Base-by-base conservation (phyloP, 73 alveolate genomes). In the Uronychia binucleata region DNA sequence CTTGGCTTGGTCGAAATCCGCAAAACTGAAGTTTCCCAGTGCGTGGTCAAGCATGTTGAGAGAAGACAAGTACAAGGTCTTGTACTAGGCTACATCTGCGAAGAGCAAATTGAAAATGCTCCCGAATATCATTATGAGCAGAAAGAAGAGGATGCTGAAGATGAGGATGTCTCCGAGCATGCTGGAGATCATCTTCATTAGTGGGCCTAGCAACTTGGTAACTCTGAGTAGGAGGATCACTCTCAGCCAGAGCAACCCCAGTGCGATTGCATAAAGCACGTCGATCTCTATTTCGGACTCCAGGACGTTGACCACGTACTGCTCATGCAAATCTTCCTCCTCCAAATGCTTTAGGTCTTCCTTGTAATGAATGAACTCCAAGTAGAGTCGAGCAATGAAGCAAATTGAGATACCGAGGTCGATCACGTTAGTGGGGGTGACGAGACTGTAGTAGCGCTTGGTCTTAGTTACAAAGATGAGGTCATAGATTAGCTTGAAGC, bases 181-280 rank as follows among this genome's bases (percentile, higher is more conserved):
- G 33, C 33, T 57, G n/a, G 60, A 28, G 13, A 82, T 82, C 89
- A 82, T 82, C 74, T 82, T 82, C 33, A 82, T 80, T 8, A 82
- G 80, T 14, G 89, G 89, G 30, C 89, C 89, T 0, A 82, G 74
- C 8, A 82, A 29, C 26, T 60, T 34, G 26, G 82, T n/a, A 32
- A 82, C 57, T 34, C 59, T 33, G 77, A 82, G 77, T 11, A 74
- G 26, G 31, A 74, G 13, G 75, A 82, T 0, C 11, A 82, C 33
- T 74, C 80, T 82, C 58, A 82, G 77, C 89, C 89, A 82, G 5
- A 82, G 78, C 26, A 28, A 27, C 0, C 78, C 89, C 28, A 77
- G 29, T 1, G 46, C 78, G 0, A 75, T 30, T 30, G 74, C 77
- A 33, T 82, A 82, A 0, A 82, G 67, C 5, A 19, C 67, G 19